Evolutionary conservation across 345 rosid genomes (phyloP), one percentile per base, ranked within the genome.

Genomic region (Xanthoceras sorbifolium): DNA sequence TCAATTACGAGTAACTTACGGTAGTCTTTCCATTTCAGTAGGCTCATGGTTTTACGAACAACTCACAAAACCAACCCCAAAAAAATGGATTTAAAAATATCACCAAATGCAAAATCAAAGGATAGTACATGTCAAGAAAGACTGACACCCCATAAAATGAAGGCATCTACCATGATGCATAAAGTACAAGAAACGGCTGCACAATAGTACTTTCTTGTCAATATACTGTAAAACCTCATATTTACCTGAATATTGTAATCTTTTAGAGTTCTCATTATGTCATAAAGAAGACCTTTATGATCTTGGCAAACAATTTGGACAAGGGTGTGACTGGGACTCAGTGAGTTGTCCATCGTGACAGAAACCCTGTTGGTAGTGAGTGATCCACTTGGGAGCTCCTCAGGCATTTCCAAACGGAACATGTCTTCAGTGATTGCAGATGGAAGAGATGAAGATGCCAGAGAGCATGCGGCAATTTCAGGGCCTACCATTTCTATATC

Each of bases 171-270:
- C 52, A 12, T 61, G 22, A 23, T 3, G 14, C 59, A 14, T 69
- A 48, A 66, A 15, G 31, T 22, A 36, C 36, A 78, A 18, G 63
- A 25, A 4, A 28, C 8, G 5, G 54, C 46, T 34, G 15, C 9
- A 29, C 31, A 4, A 9, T 36, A 3, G 8, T 28, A 34, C 17
- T 70, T 26, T 20, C 48, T 8, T 8, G 10, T 17, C 29, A 38
- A 26, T 32, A 29, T 26, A 68, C 48, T 9, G 32, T 20, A 28
- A 76, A 38, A 42, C 34, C 44, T 61, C 20, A 61, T 12, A 71
- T 20, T n/a, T 84, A 95, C 99, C 99, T 95, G 92, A 75, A 93
- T 90, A 80, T 91, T 93, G 80, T 87, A 96, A 81, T 96, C 99
- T 83, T 96, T 96, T 72, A 96, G 86, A 59, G 97, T 96, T 80